Base-by-base conservation (phyloP, 176 grass and related monocot genomes). In the Musa acuminata region DNA sequence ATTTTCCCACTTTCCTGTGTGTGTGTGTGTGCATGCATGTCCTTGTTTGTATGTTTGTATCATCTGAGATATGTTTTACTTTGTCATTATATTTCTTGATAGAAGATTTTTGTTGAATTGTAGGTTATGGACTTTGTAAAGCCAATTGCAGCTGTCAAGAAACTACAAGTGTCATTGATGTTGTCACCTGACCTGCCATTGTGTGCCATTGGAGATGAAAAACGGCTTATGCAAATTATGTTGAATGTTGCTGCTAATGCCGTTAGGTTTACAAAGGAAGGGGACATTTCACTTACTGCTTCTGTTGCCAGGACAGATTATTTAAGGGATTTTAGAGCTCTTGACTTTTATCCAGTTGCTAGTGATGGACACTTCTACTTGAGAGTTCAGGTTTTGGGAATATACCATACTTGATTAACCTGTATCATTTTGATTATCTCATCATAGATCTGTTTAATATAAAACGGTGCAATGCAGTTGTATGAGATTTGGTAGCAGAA, bases 291-390 rank as follows among this genome's bases (percentile, higher is more conserved):
- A 19, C 53, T 82, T 66, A 49, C 0, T 29, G 83, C 48, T 49
- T 72, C n/a, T 71, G 52, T 43, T 72, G 21, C 51, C 14, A 62
- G 27, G 50, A 67, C 43, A 60, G 78, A 60, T 58, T 71, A 7
- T 53, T 78, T 20, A 69, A 72, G 64, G 51, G 48, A 60, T 79
- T 76, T 17, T 83, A 85, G 22, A 29, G 22, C 71, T 9, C 21
- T 52, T 9, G 52, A 73, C 11, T 73, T 27, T 51, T 14, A 55
- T 73, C 71, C 71, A 55, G 10, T 57, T 57, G 3, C 71, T 19
- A 12, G 51, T 1, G 83, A 94, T 80, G 77, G 75, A 12, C 80
- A 83, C 51, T 93, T 90, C 81, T 93, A 85, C 85, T 85, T 93
- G 82, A 65, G 69, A 62, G 87, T 93, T 50, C 80, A 94, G 87